A percentile compares a stretch with the other conserved stretches of the same genome.
Conservation (phyloP, 768 basidiomycete species). For the Rhizopogon vesiculosus region DNA sequence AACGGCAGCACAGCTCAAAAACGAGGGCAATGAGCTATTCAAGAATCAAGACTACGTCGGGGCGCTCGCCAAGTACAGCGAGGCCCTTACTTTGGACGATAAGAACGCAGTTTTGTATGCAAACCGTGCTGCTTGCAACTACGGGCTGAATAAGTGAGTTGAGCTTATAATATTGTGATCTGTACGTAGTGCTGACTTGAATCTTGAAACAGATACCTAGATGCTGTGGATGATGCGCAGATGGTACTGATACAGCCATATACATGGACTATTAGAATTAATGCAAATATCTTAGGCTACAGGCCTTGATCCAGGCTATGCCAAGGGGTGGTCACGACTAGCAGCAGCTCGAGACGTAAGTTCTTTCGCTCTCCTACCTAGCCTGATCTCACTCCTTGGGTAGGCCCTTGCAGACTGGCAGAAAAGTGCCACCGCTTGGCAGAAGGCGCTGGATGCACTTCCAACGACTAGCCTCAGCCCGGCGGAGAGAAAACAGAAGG, state of each 20-base stretch:
- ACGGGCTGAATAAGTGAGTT: slow-evolving; percentile 31
- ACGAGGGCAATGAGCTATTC: slow-evolving; percentile 37
- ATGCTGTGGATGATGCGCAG: background rate
- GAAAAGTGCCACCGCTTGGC: slow-evolving; percentile 8
- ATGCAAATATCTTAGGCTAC: slow-evolving; percentile 25
- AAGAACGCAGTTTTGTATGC: slow-evolving; percentile 39
- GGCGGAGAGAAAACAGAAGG: slow-evolving; percentile 29
- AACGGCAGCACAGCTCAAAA: slow-evolving; percentile 25
- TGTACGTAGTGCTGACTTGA: background rate
- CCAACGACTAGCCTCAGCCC: slow-evolving; percentile 21
- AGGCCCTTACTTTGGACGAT: slow-evolving; percentile 35
- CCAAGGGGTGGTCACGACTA: slow-evolving; percentile 38
- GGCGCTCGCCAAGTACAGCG: slow-evolving; percentile 36
- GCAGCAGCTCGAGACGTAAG: slow-evolving; percentile 28
- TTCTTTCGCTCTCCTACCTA: too few relatives aligned
- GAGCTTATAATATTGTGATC: too few relatives aligned
- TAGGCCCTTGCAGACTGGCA: slow-evolving; percentile 9
- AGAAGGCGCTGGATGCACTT: slow-evolving; percentile 29
- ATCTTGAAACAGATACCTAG: background rate
- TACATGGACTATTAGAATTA: background rate
- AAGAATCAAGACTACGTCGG: slow-evolving; percentile 26
- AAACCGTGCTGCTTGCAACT: slow-evolving; percentile 38
- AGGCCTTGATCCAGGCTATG: slow-evolving; percentile 33
- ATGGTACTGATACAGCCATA: background rate
- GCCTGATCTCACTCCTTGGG: background rate